Evolutionary conservation across 2,329 filamentous ascomycete species (phyloP).

Genomic region (Colletotrichum godetiae): DNA sequence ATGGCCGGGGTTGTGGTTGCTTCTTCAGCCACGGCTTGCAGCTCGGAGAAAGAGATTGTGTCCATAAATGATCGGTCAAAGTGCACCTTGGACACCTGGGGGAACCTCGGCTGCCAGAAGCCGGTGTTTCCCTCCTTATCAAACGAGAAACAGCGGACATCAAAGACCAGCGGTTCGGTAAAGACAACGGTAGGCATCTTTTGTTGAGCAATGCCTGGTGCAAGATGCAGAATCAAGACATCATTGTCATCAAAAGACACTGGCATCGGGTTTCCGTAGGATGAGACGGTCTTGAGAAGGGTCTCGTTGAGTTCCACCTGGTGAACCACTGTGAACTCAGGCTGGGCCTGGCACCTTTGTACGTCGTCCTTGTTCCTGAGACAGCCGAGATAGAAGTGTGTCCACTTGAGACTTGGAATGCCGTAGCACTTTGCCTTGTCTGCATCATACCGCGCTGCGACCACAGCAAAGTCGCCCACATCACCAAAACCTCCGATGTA

Average conservation of each 20-base stretch:
- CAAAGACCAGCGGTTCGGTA: slow-evolving; percentile 78
- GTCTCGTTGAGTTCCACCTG: slow-evolving; percentile 66
- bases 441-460: slow-evolving; percentile 80
- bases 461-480: slow-evolving; percentile 82
- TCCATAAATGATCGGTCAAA: slow-evolving; percentile 78
- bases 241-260: slow-evolving; percentile 51
- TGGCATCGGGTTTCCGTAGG: slow-evolving; percentile 56
- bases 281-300: slow-evolving; percentile 63
- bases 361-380: slow-evolving; percentile 75
- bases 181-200: slow-evolving; percentile 68
- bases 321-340: slow-evolving; percentile 75
- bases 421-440: slow-evolving; percentile 67
- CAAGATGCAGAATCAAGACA: slow-evolving; percentile 58
- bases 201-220: slow-evolving; percentile 54
- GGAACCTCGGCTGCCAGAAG: slow-evolving; percentile 82
- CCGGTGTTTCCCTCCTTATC: slow-evolving; percentile 76
- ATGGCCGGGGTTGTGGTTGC: slow-evolving; percentile 61
- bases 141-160: slow-evolving; percentile 83
- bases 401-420: slow-evolving; percentile 73
- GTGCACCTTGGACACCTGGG: slow-evolving; percentile 81
- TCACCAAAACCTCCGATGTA: slow-evolving; percentile 83
- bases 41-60: slow-evolving; percentile 73
- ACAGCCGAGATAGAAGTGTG: slow-evolving; percentile 84
- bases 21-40: slow-evolving; percentile 74
- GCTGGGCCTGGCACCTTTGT: slow-evolving; percentile 59